Conservation (phyloP, 148 eudicot genomes). For the Fagopyrum esculentum region DNA sequence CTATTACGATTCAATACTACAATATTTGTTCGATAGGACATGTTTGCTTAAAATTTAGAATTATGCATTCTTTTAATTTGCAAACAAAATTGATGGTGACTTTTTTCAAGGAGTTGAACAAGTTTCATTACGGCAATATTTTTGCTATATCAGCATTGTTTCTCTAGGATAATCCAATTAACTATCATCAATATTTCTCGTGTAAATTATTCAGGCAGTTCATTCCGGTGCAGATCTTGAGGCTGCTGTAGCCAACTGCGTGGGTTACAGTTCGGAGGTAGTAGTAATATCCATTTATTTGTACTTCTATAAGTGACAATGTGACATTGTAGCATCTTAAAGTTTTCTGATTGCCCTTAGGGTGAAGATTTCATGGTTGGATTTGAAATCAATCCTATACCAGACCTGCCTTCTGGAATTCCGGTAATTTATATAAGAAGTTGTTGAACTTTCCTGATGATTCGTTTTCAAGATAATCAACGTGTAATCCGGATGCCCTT, state of each 20-base stretch:
- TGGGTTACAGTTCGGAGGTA: conserved; percentile 91
- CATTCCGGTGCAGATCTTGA: conserved; percentile 99
- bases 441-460: neutral
- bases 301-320: conserved; percentile 6
- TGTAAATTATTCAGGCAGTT: conserved; percentile 62
- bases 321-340: neutral
- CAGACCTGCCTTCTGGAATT: conserved; percentile 86
- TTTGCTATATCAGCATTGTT: neutral
- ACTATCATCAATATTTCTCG: neutral
- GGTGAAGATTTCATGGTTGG: conserved; percentile 99
- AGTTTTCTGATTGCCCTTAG: conserved; percentile 30
- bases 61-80: neutral
- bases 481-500: neutral
- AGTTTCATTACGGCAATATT: neutral
- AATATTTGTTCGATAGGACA: neutral
- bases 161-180: neutral
- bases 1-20: neutral
- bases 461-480: neutral
- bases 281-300: conserved; percentile 6
- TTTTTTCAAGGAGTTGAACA: neutral
- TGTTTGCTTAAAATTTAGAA: neutral
- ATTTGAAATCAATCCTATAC: conserved; percentile 77
- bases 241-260: conserved; percentile 77
- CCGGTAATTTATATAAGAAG: conserved; percentile 31
- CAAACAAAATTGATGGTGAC: neutral